Conservation (phyloP, 345 rosid species). For the Heritiera fomes region DNA sequence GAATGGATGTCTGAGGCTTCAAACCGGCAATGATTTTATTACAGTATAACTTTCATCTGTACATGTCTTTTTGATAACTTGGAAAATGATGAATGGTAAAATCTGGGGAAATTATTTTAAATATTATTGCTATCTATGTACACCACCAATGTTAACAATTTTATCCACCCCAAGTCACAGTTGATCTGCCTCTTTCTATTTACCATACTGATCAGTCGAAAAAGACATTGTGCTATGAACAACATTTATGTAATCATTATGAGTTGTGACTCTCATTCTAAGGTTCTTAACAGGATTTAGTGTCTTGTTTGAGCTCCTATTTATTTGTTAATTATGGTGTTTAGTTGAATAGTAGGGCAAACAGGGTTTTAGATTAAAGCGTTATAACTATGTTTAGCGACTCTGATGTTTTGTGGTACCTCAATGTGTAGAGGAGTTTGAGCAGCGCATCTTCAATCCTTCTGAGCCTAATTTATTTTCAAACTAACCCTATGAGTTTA, state of each 20-base stretch:
- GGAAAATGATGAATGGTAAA: neutral
- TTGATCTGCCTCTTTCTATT: neutral
- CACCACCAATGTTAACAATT: no score
- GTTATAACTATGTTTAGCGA: neutral
- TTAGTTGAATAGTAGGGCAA: neutral
- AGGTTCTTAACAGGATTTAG: neutral
- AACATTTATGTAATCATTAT: neutral
- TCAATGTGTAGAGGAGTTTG: neutral
- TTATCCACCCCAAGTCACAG: neutral
- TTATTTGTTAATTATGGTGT: neutral
- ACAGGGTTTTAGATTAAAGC: neutral
- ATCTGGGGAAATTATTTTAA: no score
- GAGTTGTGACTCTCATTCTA: neutral
- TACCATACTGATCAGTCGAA: neutral
- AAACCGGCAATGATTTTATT: neutral
- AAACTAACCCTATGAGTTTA: neutral
- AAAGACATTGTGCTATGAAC: neutral
- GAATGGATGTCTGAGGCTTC: conserved; percentile 8
- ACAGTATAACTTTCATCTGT: neutral
- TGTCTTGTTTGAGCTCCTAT: neutral
- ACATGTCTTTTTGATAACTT: neutral
- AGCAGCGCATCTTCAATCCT: neutral
- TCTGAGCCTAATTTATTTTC: neutral
- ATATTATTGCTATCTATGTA: neutral
- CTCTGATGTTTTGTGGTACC: neutral